Evolutionary conservation across 192 early-diverging fungal genomes (phyloP).

Genomic region (Cetraspora pellucida): DNA sequence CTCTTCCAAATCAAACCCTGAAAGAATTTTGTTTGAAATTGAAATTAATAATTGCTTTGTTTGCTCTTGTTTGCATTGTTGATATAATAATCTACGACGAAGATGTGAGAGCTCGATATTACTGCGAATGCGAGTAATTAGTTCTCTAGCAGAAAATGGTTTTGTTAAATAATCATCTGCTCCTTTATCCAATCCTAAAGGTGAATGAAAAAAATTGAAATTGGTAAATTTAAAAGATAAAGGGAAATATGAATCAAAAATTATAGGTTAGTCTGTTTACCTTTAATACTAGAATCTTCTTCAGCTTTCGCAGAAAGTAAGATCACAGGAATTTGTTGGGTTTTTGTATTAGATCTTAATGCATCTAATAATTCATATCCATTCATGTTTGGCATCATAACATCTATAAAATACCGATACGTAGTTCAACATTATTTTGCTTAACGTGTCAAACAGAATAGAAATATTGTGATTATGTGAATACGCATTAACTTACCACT

Average conservation of each 20-base stretch:
- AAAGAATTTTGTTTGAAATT: slow-evolving; percentile 43
- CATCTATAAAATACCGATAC: slow-evolving; percentile 34
- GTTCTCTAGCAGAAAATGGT: slow-evolving; percentile 52
- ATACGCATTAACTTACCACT: slow-evolving; percentile 35
- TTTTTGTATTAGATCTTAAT: slow-evolving; percentile 41
- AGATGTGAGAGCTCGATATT: slow-evolving; percentile 53
- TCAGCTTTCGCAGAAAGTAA: slow-evolving; percentile 58
- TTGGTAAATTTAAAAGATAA: no score
- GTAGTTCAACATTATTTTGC: background rate
- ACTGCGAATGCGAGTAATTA: slow-evolving; percentile 56
- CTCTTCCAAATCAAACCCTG: slow-evolving; percentile 39
- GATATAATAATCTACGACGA: slow-evolving; percentile 43
- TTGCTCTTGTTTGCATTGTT: slow-evolving; percentile 41
- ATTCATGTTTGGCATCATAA: slow-evolving; percentile 67
- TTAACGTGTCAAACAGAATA: background rate
- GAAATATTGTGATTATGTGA: background rate
- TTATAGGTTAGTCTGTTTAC: no score
- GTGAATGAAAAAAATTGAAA: background rate
- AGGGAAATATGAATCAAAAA: no score
- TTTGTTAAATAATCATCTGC: slow-evolving; percentile 65
- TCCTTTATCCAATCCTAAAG: slow-evolving; percentile 47
- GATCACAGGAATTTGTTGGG: slow-evolving; percentile 57
- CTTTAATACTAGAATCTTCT: slow-evolving; percentile 36
- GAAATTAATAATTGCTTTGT: slow-evolving; percentile 47
- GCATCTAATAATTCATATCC: slow-evolving; percentile 53